Percentiles rank a stretch among this genome's conserved stretches.
Evolutionary conservation across 768 basidiomycete genomes (phyloP).

Genomic region (Lyophyllum semitale): DNA sequence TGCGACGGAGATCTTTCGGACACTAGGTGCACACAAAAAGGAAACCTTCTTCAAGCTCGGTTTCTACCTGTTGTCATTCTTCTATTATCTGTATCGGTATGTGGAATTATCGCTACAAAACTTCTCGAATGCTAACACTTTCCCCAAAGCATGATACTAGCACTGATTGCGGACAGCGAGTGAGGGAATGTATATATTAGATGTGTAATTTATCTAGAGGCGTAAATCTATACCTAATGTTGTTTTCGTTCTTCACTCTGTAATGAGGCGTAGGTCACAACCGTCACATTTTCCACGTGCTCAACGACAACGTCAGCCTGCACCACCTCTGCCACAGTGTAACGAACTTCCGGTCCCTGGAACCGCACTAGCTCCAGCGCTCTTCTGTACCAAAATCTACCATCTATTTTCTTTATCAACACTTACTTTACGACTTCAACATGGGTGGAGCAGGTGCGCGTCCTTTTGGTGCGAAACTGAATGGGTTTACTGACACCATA

Average conservation of each 20-base stretch:
- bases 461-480: conserved; percentile 3
- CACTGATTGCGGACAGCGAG: conserved; percentile 78
- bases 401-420: conserved; percentile 8
- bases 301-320: conserved; percentile 10
- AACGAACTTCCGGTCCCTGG: conserved; percentile 2
- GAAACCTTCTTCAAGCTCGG: conserved; percentile 94
- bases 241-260: neutral
- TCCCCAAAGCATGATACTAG: conserved; percentile 72
- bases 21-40: conserved; percentile 91
- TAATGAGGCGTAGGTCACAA: neutral
- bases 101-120: conserved; percentile 22
- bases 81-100: conserved; percentile 88
- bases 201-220: conserved; percentile 10
- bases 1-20: conserved; percentile 99
- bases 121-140: neutral
- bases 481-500: conserved; percentile 13
- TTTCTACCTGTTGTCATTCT: conserved; percentile 88
- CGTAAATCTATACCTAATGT: conserved; percentile 2
- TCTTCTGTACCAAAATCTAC: neutral
- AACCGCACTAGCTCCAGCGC: neutral
- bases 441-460: conserved; percentile 47
- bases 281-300: conserved; percentile 1
- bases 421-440: conserved; percentile 22
- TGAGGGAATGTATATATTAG: conserved; percentile 24
- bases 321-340: conserved; percentile 11